Conservation (phyloP, 2,329 filamentous ascomycete species). For the Lasiodiplodia theobromae region DNA sequence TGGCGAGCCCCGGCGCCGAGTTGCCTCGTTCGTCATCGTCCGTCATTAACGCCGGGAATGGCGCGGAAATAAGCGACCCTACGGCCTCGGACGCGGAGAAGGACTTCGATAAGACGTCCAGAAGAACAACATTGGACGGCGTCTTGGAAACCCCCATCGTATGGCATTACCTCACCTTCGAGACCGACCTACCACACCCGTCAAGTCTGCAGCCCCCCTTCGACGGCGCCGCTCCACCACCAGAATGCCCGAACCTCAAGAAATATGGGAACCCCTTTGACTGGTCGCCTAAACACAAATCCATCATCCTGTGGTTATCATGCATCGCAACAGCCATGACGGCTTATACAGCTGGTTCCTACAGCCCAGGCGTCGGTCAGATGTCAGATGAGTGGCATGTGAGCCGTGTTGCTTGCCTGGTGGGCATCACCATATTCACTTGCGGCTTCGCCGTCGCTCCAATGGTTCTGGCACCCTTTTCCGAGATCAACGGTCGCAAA, state of each 20-base stretch:
- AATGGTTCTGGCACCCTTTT: constrained; percentile 88
- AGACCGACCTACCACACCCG: constrained; percentile 63
- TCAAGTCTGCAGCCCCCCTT: constrained; percentile 44
- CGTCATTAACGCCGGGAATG: constrained; percentile 30
- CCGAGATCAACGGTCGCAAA: constrained; percentile 85
- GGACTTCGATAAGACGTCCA: constrained; percentile 7
- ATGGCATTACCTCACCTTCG: constrained; percentile 68
- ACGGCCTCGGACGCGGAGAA: constrained; percentile 15
- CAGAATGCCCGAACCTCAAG: constrained; percentile 69
- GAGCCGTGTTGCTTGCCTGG: constrained; percentile 69
- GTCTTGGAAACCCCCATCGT: constrained; percentile 47
- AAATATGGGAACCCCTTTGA: constrained; percentile 73
- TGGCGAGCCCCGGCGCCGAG: constrained; percentile 49
- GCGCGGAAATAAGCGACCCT: constrained; percentile 28
- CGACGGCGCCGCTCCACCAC: constrained; percentile 51
- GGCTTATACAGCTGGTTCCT: constrained; percentile 82
- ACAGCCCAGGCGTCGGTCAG: constrained; percentile 71
- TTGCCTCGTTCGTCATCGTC: constrained; percentile 38
- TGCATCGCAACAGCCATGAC: constrained; percentile 79
- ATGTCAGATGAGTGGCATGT: constrained; percentile 72
- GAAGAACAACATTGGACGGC: constrained; percentile 18
- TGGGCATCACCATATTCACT: constrained; percentile 84
- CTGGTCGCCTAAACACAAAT: constrained; percentile 76
- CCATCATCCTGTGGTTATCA: constrained; percentile 73
- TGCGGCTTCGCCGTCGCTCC: constrained; percentile 80